Conservation (phyloP, 208 protist genomes). For the Acanthamoeba royreba region DNA sequence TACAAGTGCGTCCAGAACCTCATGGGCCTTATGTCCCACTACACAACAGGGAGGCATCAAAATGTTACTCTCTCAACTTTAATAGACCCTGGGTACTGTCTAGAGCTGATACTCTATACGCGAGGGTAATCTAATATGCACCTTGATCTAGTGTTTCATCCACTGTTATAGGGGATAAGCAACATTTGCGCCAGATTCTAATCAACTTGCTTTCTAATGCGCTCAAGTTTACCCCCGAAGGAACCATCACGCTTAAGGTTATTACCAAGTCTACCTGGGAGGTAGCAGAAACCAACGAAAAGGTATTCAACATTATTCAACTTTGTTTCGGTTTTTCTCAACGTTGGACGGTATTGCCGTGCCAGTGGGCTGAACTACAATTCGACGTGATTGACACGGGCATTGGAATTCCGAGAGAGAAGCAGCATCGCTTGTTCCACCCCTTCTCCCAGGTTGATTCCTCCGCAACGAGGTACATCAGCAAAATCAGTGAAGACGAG, state of each 20-base stretch:
- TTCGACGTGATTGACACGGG: conserved; percentile 57
- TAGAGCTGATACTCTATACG: too few species aligned
- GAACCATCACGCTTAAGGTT: conserved; percentile 5
- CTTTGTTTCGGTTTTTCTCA: too few species aligned
- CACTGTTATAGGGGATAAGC: conserved; percentile 40
- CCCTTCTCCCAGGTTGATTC: conserved; percentile 26
- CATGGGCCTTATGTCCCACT: not conserved
- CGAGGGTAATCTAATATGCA: not conserved
- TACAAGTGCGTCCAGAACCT: not conserved
- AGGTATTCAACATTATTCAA: too few species aligned
- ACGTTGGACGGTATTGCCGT: too few species aligned
- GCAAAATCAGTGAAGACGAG: too few species aligned
- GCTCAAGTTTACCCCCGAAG: conserved; percentile 52
- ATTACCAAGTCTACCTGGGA: too few species aligned
- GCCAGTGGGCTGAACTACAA: not conserved
- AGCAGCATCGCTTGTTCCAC: conserved; percentile 41
- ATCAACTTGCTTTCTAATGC: conserved; percentile 52
- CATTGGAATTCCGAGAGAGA: conserved; percentile 56
- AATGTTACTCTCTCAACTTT: too few species aligned
- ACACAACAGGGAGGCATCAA: not conserved
- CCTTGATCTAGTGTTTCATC: conserved; percentile 13
- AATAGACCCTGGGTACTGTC: too few species aligned
- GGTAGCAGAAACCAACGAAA: too few species aligned
- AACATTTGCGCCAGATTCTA: conserved; percentile 32
- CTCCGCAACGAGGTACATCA: not conserved